Evolutionary conservation across 169 alveolate genomes (phyloP).

Genomic region (Perkinsus olseni): DNA sequence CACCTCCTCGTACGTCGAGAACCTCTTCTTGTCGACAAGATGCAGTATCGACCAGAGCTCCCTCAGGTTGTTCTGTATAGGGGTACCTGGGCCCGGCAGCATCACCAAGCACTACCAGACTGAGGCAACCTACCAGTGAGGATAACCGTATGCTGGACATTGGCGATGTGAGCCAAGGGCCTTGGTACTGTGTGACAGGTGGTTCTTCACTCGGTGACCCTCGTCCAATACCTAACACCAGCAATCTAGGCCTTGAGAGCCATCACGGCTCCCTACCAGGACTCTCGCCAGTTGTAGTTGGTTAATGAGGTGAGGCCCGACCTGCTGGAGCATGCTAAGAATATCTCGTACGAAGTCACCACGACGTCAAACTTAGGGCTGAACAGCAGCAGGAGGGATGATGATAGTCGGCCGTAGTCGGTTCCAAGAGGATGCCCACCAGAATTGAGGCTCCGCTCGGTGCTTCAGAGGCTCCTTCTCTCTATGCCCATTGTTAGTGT

Average conservation of each 20-base stretch:
- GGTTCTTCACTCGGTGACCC: neutral
- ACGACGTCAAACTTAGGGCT: neutral
- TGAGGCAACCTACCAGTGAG: neutral
- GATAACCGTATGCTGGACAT: neutral
- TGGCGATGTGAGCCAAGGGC: neutral
- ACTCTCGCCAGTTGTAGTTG: neutral
- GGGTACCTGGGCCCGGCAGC: constrained; percentile 76
- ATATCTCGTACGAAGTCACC: neutral
- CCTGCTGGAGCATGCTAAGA: neutral
- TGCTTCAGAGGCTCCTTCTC: neutral
- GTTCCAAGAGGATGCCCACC: neutral
- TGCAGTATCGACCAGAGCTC: constrained; percentile 84
- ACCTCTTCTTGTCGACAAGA: neutral
- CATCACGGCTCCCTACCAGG: neutral
- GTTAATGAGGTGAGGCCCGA: neutral
- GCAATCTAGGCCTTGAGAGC: neutral
- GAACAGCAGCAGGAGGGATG: neutral
- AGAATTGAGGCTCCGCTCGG: neutral
- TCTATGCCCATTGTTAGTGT: neutral
- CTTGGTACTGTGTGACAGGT: neutral
- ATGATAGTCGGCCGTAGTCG: too few relatives aligned
- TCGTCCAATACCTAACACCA: neutral
- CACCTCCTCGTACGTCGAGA: neutral
- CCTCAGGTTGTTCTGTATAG: constrained; percentile 79
- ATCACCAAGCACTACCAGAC: too few relatives aligned